Evolutionary conservation across 179 eudicot species (phyloP).

Genomic region (Beta macrorhiza): DNA sequence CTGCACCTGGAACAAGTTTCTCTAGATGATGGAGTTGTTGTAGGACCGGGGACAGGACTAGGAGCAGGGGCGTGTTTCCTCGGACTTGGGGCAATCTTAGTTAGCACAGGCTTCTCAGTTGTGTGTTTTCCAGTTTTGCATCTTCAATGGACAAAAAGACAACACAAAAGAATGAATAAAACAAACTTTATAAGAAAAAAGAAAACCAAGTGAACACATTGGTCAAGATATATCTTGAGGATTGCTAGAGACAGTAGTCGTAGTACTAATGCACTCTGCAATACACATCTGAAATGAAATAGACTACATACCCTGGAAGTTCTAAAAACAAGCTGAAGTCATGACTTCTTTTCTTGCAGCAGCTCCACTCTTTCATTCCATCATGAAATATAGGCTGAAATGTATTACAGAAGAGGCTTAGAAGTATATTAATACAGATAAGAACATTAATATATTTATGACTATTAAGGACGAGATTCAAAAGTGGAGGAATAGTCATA

Average conservation of each 20-base stretch:
- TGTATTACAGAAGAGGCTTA: slow-evolving; percentile 4
- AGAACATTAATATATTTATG: neutral
- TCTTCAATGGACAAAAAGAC: slow-evolving; percentile 37
- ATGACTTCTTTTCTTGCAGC: slow-evolving; percentile 94
- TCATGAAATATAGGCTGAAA: slow-evolving; percentile 92
- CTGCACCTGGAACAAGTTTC: slow-evolving; percentile 82
- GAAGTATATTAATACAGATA: neutral
- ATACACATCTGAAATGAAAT: neutral
- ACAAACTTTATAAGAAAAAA: neutral
- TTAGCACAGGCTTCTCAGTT: slow-evolving; percentile 75
- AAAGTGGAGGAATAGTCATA: neutral
- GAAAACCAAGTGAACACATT: neutral
- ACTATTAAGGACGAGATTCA: neutral
- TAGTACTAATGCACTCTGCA: neutral
- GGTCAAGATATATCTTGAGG: neutral
- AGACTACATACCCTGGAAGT: slow-evolving; percentile 74
- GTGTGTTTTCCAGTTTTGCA: slow-evolving; percentile 91
- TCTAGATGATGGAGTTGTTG: slow-evolving; percentile 41
- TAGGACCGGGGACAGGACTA: slow-evolving; percentile 28
- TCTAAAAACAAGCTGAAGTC: slow-evolving; percentile 84
- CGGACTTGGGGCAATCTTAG: slow-evolving; percentile 42
- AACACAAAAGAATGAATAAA: neutral
- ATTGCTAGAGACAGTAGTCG: neutral
- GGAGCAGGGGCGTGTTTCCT: slow-evolving; percentile 38
- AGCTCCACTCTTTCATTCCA: slow-evolving; percentile 96